Evolutionary conservation across 1,284 basidiomycete genomes (phyloP).

Genomic region (Sanguinoderma infundibulare): DNA sequence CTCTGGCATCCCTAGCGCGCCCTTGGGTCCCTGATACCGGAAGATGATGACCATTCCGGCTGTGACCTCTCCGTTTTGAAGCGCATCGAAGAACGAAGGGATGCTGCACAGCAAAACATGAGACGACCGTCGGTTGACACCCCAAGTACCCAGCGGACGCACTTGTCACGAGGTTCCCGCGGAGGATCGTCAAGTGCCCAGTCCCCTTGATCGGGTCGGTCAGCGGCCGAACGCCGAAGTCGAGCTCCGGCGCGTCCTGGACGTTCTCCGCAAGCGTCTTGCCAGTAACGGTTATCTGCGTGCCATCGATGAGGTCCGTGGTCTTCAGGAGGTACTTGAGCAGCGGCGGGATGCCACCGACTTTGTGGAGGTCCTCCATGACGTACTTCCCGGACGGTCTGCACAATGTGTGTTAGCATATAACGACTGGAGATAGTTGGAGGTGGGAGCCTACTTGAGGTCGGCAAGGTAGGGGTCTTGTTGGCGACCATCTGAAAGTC

Average conservation of each 20-base stretch:
- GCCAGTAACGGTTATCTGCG: constrained; percentile 92
- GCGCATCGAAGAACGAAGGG: constrained; percentile 82
- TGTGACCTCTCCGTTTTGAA: constrained; percentile 85
- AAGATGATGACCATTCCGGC: constrained; percentile 88
- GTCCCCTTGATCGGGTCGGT: constrained; percentile 88
- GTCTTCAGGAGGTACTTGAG: constrained; percentile 89
- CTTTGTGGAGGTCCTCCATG: constrained; percentile 95
- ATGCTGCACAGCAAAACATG: constrained; percentile 50
- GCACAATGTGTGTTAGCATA: constrained; percentile 1
- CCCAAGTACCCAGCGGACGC: constrained; percentile 10
- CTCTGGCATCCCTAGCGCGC: constrained; percentile 98
- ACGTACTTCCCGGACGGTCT: constrained; percentile 93
- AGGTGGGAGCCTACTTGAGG: constrained; percentile 64
- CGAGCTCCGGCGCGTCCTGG: constrained; percentile 76
- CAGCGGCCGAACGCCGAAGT: constrained; percentile 77
- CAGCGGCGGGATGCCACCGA: constrained; percentile 87
- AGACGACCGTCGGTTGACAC: too few species aligned
- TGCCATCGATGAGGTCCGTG: constrained; percentile 88
- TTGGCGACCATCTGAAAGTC: constrained; percentile 92
- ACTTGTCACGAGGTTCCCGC: constrained; percentile 89
- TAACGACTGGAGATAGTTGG: constrained; percentile 1
- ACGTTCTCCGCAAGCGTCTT: constrained; percentile 94
- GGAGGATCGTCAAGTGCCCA: constrained; percentile 91
- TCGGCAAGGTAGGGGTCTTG: constrained; percentile 92
- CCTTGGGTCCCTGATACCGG: constrained; percentile 95